Evolutionary conservation across 2,329 filamentous ascomycete genomes (phyloP).

Genomic region (Diaporthe sp.): DNA sequence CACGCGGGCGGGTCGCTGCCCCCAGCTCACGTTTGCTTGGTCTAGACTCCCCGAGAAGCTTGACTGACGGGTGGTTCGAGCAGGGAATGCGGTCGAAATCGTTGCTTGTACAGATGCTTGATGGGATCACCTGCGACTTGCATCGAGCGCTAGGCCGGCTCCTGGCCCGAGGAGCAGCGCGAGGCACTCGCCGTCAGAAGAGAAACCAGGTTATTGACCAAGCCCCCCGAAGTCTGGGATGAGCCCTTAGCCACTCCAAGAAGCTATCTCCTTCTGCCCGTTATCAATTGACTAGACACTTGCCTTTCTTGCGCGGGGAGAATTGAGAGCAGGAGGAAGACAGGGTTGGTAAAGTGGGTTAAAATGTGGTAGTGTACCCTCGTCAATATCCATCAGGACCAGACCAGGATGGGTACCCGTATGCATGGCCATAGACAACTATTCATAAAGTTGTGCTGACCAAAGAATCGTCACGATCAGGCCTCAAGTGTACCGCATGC

Average conservation of each 20-base stretch:
- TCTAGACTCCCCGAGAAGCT: not conserved
- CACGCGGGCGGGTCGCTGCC: slow-evolving; percentile 4
- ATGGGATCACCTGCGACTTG: slow-evolving; percentile 22
- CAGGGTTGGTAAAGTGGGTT: not conserved
- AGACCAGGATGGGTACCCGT: not conserved
- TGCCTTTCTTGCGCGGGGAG: not conserved
- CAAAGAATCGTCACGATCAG: not conserved
- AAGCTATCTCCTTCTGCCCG: not conserved
- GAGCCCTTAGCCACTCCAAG: not conserved
- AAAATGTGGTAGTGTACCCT: not conserved
- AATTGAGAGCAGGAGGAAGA: not conserved
- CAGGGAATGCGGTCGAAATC: not conserved
- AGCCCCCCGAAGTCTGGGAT: not conserved
- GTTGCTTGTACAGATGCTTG: slow-evolving; percentile 9
- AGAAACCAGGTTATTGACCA: not conserved
- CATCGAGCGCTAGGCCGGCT: slow-evolving; percentile 21
- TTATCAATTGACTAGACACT: not conserved
- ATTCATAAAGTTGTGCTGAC: not conserved
- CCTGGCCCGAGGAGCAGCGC: slow-evolving; percentile 5
- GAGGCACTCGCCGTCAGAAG: not conserved
- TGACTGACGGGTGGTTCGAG: not conserved
- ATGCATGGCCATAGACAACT: not conserved
- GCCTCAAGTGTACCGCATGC: not conserved
- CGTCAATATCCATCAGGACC: not conserved
- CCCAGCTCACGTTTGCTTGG: not conserved